Percentiles rank a stretch among this genome's conserved stretches.
phyloP scores from a whole-genome alignment of 257 asterid genomes.

The Rubia yunnanensis region DNA sequence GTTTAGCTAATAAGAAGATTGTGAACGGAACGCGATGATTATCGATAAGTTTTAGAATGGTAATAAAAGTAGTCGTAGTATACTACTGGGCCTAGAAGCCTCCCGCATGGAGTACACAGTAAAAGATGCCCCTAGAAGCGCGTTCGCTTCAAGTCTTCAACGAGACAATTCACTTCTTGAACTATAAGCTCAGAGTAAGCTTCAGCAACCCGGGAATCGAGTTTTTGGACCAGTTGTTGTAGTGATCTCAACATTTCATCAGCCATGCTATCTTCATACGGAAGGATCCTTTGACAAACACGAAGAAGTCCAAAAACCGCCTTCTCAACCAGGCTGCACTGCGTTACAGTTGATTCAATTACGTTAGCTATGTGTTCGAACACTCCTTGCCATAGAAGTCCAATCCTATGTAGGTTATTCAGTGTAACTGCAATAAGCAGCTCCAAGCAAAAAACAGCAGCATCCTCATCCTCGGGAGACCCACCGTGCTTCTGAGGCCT shows the following conservation, averaged over 20 bases:
- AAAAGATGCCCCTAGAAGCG: too few relatives aligned
- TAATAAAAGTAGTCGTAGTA: too few relatives aligned
- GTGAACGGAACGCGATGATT: too few relatives aligned
- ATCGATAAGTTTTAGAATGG: too few relatives aligned
- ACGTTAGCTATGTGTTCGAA: conserved; percentile 80
- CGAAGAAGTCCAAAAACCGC: conserved; percentile 92
- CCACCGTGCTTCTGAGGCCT: conserved; percentile 75
- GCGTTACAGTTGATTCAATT: conserved; percentile 79
- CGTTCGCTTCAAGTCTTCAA: conserved; percentile 50
- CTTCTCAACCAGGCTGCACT: conserved; percentile 85
- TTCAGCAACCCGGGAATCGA: conserved; percentile 85
- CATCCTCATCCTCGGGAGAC: conserved; percentile 87
- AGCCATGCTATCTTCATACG: conserved; percentile 75
- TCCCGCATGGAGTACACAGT: too few relatives aligned
- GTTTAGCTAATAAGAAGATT: too few relatives aligned
- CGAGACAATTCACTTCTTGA: conserved; percentile 80
- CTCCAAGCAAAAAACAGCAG: conserved; percentile 93
- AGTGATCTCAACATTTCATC: conserved; percentile 74
- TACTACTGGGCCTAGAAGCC: too few relatives aligned
- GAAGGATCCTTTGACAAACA: conserved; percentile 79
- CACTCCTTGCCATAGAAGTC: conserved; percentile 84
- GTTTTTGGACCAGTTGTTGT: conserved; percentile 70
- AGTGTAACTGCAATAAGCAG: conserved; percentile 76
- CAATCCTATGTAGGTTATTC: conserved; percentile 79
- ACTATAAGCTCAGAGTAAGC: conserved; percentile 92